These are phyloP conservation scores for Vishniacozyma victoriae DNA, from an alignment of 768 basidiomycete genomes.

Conservation along the genomic window DNA sequence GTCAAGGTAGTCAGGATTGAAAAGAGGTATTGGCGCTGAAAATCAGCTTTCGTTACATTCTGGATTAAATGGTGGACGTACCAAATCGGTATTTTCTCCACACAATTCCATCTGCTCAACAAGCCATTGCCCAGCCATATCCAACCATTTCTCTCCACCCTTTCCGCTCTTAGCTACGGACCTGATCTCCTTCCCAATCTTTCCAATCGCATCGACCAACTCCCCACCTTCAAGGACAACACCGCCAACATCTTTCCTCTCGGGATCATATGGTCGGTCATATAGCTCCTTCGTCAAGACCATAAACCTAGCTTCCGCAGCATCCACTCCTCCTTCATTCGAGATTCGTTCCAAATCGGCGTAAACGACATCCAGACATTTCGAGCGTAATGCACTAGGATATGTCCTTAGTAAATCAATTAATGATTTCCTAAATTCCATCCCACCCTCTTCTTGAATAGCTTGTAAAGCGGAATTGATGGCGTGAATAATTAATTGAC, in stretches of 20 bases:
- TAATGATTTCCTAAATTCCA: conserved; percentile 40
- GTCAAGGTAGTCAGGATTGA: conserved; percentile 33
- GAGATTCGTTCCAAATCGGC: conserved; percentile 17
- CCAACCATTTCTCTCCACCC: conserved; percentile 25
- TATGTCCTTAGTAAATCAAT: conserved; percentile 37
- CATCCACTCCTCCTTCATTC: not conserved
- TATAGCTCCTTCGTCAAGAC: conserved; percentile 33
- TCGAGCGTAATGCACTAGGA: conserved; percentile 40
- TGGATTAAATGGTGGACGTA: conserved; percentile 22
- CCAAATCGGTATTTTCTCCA: conserved; percentile 42
- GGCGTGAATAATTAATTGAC: conserved; percentile 24
- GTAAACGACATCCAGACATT: conserved; percentile 34
- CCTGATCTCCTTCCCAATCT: conserved; percentile 54
- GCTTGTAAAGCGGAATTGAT: conserved; percentile 16
- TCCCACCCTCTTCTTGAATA: conserved; percentile 45
- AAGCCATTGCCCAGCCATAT: conserved; percentile 51
- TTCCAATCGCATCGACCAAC: conserved; percentile 57
- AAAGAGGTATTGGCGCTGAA: conserved; percentile 57
- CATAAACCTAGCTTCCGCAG: conserved; percentile 26
- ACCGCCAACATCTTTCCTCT: conserved; percentile 25
- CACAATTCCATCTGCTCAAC: conserved; percentile 51
- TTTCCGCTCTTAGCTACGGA: conserved; percentile 27
- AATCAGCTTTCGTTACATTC: not conserved
- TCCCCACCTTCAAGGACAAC: conserved; percentile 51
- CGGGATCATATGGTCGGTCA: conserved; percentile 40